These are phyloP conservation scores for Fusarium sp. DNA, from an alignment of 2,329 filamentous ascomycete species.

Conservation along the genomic window DNA sequence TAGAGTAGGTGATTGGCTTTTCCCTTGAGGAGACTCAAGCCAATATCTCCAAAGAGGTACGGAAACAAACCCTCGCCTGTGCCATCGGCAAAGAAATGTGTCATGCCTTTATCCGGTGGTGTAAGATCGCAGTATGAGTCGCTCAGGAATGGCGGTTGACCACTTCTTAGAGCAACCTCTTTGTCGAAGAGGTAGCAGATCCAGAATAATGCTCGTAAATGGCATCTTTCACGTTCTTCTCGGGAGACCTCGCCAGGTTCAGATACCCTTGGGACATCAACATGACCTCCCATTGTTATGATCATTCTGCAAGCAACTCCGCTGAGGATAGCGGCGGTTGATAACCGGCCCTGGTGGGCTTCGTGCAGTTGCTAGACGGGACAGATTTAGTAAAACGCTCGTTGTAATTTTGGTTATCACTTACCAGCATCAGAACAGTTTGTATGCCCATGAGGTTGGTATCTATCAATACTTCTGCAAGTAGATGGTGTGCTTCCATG, in stretches of 20 bases:
- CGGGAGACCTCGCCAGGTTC: not conserved
- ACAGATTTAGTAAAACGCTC: not conserved
- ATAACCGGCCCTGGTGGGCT: not conserved
- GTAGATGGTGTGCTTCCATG: not conserved
- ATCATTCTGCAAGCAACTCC: not conserved
- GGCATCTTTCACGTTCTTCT: not conserved
- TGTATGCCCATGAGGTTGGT: not conserved
- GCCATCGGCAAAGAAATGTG: not conserved
- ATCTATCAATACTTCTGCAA: not conserved
- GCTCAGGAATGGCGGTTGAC: not conserved
- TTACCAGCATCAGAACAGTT: not conserved
- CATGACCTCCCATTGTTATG: not conserved
- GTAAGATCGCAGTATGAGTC: not conserved
- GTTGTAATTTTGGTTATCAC: not conserved
- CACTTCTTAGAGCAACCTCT: not conserved
- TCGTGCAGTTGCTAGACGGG: not conserved
- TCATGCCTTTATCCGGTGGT: not conserved
- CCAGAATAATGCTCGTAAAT: not conserved
- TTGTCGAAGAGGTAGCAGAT: not conserved
- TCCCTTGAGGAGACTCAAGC: not conserved
- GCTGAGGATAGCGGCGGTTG: not conserved
- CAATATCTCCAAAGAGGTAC: not conserved
- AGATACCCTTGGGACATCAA: not conserved
- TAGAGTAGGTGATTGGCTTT: not conserved
- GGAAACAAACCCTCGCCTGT: not conserved